Conservation (phyloP, 2,329 filamentous ascomycete genomes). For the Fusarium dlaminii region DNA sequence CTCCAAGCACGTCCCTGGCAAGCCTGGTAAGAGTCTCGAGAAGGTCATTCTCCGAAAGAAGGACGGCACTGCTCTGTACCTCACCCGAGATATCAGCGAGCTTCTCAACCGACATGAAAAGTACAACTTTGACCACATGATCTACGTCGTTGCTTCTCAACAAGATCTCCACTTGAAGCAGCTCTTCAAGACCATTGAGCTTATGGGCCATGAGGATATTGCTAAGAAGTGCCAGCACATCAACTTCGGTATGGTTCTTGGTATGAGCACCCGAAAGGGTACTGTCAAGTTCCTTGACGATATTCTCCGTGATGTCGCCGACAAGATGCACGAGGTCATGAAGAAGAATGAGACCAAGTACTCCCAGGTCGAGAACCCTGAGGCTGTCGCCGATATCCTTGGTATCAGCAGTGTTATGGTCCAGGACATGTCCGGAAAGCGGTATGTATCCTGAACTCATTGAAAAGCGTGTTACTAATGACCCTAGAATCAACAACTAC, state of each 20-base stretch:
- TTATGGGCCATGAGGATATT: conserved; percentile 75
- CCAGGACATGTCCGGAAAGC: conserved; percentile 96
- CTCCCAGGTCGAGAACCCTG: conserved; percentile 84
- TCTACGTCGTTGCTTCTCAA: conserved; percentile 78
- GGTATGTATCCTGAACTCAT: conserved; percentile 57
- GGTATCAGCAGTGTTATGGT: conserved; percentile 98
- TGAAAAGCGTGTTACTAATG: neutral
- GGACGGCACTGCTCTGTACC: conserved; percentile 79
- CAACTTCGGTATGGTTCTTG: conserved; percentile 78
- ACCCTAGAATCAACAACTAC: conserved; percentile 68
- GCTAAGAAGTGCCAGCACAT: conserved; percentile 76
- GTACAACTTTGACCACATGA: conserved; percentile 80
- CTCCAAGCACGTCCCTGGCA: conserved; percentile 71
- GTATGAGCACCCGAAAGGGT: conserved; percentile 76
- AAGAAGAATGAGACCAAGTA: conserved; percentile 90
- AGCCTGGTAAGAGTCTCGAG: conserved; percentile 74
- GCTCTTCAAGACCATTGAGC: conserved; percentile 79
- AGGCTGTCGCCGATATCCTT: conserved; percentile 82
- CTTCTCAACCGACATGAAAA: conserved; percentile 71
- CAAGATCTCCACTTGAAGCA: conserved; percentile 79
- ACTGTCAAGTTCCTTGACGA: conserved; percentile 75
- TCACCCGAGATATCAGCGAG: conserved; percentile 82
- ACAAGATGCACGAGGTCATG: conserved; percentile 99
- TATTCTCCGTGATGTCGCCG: conserved; percentile 72
- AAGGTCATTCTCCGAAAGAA: conserved; percentile 77